Evolutionary conservation across 176 grass and related monocot genomes (phyloP).

Genomic region (Phoenix roebelenii): DNA sequence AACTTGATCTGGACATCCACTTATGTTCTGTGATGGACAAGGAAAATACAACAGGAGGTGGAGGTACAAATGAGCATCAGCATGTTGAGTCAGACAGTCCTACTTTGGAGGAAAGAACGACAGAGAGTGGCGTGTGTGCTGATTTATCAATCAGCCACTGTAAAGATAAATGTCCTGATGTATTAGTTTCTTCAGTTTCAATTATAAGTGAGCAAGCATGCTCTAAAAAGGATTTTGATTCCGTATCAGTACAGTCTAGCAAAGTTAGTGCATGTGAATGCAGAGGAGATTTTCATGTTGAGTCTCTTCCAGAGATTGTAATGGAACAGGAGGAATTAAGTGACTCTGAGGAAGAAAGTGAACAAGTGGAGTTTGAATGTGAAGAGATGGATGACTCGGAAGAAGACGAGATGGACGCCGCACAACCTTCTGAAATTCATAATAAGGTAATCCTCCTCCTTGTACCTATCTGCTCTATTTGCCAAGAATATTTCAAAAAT

Average conservation of each 20-base stretch:
- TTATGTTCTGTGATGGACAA: constrained; percentile 42
- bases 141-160: constrained; percentile 14
- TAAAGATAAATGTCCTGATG: background rate
- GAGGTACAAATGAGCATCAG: constrained; percentile 10
- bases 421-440: background rate
- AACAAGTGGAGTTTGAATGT: constrained; percentile 58
- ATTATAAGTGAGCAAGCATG: constrained; percentile 21
- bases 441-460: background rate
- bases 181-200: constrained; percentile 8
- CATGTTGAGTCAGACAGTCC: constrained; percentile 5
- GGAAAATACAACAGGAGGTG: background rate
- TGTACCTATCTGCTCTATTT: too few relatives aligned
- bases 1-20: constrained; percentile 73
- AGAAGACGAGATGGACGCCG: constrained; percentile 1
- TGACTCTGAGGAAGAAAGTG: constrained; percentile 75
- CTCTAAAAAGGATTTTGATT: constrained; percentile 19
- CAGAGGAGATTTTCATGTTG: constrained; percentile 40
- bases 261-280: constrained; percentile 29
- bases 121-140: constrained; percentile 12
- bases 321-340: constrained; percentile 96
- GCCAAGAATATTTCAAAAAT: too few relatives aligned
- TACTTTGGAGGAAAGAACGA: constrained; percentile 1
- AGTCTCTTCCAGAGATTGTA: constrained; percentile 63
- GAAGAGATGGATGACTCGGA: constrained; percentile 12
- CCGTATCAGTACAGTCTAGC: constrained; percentile 20